phyloP scores from a whole-genome alignment of 495 filamentous ascomycete genomes.

The Aspergillus funiculosus region DNA sequence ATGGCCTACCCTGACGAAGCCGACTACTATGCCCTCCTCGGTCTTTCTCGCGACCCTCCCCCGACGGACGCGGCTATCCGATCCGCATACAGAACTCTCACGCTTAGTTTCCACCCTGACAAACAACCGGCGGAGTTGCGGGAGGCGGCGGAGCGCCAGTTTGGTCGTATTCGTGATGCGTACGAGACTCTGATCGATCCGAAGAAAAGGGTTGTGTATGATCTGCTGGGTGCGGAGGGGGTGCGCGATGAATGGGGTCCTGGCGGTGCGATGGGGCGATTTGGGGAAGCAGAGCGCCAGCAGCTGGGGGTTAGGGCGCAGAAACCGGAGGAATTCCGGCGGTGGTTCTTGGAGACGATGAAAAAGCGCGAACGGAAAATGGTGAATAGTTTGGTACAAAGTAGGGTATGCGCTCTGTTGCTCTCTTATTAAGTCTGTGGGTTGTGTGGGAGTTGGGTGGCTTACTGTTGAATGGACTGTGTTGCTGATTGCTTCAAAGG shows the following conservation, averaged over 20 bases:
- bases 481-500: conserved; percentile 19
- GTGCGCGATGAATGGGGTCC: conserved; percentile 39
- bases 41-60: conserved; percentile 38
- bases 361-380: conserved; percentile 37
- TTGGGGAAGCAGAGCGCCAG: conserved; percentile 26
- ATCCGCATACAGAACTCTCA: conserved; percentile 46
- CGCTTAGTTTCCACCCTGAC: conserved; percentile 55
- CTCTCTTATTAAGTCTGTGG: conserved; percentile 1
- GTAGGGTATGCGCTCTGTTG: conserved; percentile 28
- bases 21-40: conserved; percentile 50
- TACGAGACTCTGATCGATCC: conserved; percentile 52
- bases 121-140: conserved; percentile 47
- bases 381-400: conserved; percentile 40
- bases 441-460: neutral
- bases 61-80: conserved; percentile 48
- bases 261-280: conserved; percentile 31
- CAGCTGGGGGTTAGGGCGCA: conserved; percentile 41
- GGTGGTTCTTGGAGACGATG: conserved; percentile 47
- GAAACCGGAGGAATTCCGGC: conserved; percentile 43
- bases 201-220: conserved; percentile 51
- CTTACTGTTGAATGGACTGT: neutral
- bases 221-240: conserved; percentile 43
- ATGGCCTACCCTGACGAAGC: conserved; percentile 28
- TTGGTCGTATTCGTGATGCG: conserved; percentile 45
- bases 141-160: conserved; percentile 43